Evolutionary conservation across 2,329 filamentous ascomycete species (phyloP).

Genomic region (Fusarium sp.): DNA sequence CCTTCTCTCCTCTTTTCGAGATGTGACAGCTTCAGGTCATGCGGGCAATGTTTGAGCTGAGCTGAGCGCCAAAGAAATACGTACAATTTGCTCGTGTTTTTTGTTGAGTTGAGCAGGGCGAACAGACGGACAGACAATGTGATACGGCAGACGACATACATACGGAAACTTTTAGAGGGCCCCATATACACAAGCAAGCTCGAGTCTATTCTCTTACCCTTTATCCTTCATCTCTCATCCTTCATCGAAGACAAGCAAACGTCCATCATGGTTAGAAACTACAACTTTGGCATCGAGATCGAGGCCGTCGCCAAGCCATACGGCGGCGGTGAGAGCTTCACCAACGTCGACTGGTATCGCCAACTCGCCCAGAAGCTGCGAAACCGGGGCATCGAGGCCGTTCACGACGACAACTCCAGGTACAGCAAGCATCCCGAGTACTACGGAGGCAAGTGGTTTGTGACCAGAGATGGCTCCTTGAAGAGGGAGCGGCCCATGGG

Average conservation of each 20-base stretch:
- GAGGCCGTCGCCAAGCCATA: conserved; percentile 54
- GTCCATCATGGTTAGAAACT: conserved; percentile 47
- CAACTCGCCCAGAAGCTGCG: conserved; percentile 54
- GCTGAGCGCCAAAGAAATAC: conserved; percentile 20
- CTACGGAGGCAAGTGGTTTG: conserved; percentile 57
- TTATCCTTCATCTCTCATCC: background rate
- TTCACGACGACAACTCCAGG: conserved; percentile 52
- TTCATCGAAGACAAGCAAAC: conserved; percentile 4
- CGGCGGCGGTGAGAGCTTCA: conserved; percentile 51
- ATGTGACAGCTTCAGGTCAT: conserved; percentile 29
- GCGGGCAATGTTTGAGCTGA: conserved; percentile 14
- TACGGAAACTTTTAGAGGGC: conserved; percentile 7
- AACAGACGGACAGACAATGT: conserved; percentile 12
- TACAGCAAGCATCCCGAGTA: conserved; percentile 57
- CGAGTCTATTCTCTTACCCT: conserved; percentile 4
- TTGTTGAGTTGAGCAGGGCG: conserved; percentile 12
- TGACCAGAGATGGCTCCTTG: conserved; percentile 55
- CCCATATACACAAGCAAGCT: conserved; percentile 16
- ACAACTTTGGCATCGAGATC: conserved; percentile 57
- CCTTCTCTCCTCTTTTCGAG: conserved; percentile 13
- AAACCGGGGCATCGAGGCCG: conserved; percentile 53
- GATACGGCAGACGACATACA: conserved; percentile 3
- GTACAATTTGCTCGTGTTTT: conserved; percentile 4
- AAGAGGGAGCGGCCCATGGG: conserved; percentile 52
- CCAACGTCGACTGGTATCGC: conserved; percentile 55